Conservation (phyloP, 164 flowering plant species). For the Umbilicus rupestris region DNA sequence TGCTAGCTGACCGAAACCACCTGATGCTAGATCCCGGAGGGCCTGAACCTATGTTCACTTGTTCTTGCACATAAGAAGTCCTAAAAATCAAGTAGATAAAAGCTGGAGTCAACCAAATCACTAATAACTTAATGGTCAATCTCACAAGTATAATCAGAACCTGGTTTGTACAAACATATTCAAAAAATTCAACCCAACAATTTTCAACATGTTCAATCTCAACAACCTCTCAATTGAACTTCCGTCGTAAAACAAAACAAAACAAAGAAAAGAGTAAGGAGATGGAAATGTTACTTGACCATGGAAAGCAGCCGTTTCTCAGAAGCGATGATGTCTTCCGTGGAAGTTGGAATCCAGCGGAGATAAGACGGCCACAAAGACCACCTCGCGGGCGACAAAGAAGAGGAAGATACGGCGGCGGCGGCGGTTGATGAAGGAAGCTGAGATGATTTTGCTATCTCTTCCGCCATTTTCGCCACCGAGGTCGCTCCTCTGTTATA, state of each 20-base stretch:
- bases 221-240: neutral
- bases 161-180: neutral
- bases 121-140: no score
- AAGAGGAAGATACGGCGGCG: no score
- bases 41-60: constrained; percentile 80
- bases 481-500: constrained; percentile 8
- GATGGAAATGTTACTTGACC: constrained; percentile 40
- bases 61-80: constrained; percentile 73
- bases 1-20: constrained; percentile 81
- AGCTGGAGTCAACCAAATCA: no score
- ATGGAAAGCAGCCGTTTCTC: constrained; percentile 91
- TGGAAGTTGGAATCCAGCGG: constrained; percentile 92
- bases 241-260: neutral
- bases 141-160: neutral
- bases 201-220: neutral
- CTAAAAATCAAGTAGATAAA: no score
- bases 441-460: constrained; percentile 15
- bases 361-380: constrained; percentile 60
- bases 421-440: constrained; percentile 9
- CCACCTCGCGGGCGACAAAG: constrained; percentile 16
- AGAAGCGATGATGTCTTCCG: constrained; percentile 68
- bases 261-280: neutral
- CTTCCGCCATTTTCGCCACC: constrained; percentile 30
- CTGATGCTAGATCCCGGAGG: constrained; percentile 77
- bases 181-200: neutral